These are phyloP conservation scores for Oryza meridionalis DNA, from an alignment of 176 grass and related monocot genomes.

Conservation along the genomic window DNA sequence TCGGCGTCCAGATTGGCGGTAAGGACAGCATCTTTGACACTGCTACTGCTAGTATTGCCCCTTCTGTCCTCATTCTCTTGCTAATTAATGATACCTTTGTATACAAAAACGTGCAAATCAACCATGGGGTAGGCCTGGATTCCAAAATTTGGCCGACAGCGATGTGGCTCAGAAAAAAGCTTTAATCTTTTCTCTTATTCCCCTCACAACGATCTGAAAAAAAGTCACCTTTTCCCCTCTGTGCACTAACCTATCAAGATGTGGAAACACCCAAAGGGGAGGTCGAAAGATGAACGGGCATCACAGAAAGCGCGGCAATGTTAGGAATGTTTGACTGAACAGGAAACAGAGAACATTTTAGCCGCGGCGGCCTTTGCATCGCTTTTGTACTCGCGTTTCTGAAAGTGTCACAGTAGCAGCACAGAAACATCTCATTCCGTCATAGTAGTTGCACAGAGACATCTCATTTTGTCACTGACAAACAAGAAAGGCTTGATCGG, in stretches of 20 bases:
- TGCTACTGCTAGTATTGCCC: slow-evolving; percentile 29
- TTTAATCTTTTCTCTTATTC: slow-evolving; percentile 33
- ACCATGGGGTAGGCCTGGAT: slow-evolving; percentile 49
- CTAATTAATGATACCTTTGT: slow-evolving; percentile 29
- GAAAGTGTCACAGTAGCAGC: background rate
- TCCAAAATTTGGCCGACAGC: slow-evolving; percentile 47
- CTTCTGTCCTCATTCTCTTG: background rate
- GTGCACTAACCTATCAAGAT: slow-evolving; percentile 19
- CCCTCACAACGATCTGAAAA: slow-evolving; percentile 31
- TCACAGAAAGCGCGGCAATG: slow-evolving; percentile 33
- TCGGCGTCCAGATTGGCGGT: slow-evolving; percentile 51
- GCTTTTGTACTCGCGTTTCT: background rate
- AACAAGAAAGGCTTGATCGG: slow-evolving; percentile 21
- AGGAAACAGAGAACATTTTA: slow-evolving; percentile 20
- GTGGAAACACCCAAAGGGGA: slow-evolving; percentile 36
- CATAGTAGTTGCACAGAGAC: background rate
- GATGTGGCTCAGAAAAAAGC: slow-evolving; percentile 2
- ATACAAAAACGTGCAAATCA: slow-evolving; percentile 41
- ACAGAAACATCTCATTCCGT: background rate
- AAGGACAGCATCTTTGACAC: slow-evolving; percentile 29
- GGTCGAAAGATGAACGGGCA: slow-evolving; percentile 37
- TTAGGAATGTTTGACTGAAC: slow-evolving; percentile 34
- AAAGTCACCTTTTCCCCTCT: slow-evolving; percentile 24
- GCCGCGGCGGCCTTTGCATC: background rate
- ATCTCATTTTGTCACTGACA: background rate